Evolutionary conservation across 352 stramenopile species (phyloP).

Genomic region (Pythium apleroticum): DNA sequence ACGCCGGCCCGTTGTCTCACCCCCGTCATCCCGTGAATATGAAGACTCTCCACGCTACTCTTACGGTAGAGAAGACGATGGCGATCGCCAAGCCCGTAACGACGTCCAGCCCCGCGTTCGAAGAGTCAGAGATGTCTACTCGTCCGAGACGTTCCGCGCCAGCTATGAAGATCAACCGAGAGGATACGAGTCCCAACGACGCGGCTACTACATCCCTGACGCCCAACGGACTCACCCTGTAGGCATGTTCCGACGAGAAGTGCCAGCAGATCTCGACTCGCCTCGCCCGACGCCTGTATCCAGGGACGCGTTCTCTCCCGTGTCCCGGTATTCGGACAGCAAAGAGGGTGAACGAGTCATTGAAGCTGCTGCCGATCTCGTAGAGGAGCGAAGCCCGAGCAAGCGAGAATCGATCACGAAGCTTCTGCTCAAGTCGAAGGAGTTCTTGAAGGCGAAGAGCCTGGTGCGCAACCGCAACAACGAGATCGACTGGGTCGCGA

Average conservation of each 20-base stretch:
- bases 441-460: constrained; percentile 55
- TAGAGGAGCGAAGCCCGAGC: constrained; percentile 29
- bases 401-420: constrained; percentile 49
- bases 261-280: constrained; percentile 7
- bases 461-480: constrained; percentile 73
- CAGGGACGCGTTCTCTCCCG: constrained; percentile 10
- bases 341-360: constrained; percentile 25
- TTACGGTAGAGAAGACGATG: not conserved
- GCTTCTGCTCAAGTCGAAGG: constrained; percentile 64
- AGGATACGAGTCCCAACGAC: constrained; percentile 1
- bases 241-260: not conserved
- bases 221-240: constrained; percentile 4
- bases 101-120: not conserved
- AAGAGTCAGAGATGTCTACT: not conserved
- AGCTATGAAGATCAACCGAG: constrained; percentile 4
- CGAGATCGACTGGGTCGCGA: constrained; percentile 78
- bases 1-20: not conserved
- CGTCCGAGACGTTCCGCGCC: not conserved
- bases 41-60: not conserved
- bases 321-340: constrained; percentile 15
- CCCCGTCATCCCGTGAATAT: not conserved
- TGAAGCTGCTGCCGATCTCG: constrained; percentile 29
- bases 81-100: not conserved
- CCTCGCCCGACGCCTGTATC: constrained; percentile 4
- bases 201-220: constrained; percentile 7